phyloP scores from a whole-genome alignment of 192 early-diverging fungal species.

The Rhizophagus sp. region DNA sequence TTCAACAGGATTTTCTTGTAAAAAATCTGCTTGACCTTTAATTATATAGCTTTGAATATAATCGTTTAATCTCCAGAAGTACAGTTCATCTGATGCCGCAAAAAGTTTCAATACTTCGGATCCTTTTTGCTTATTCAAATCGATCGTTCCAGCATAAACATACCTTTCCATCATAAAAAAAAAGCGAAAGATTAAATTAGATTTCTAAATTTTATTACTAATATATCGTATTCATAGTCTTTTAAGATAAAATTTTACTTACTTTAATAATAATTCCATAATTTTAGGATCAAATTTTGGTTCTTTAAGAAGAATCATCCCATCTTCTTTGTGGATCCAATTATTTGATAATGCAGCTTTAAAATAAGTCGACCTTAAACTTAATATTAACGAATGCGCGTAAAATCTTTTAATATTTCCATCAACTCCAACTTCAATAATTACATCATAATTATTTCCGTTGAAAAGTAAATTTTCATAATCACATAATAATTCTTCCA shows the following conservation, averaged over 20 bases:
- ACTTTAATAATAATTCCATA: neutral
- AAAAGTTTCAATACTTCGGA: neutral
- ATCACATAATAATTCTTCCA: neutral
- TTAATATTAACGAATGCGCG: neutral
- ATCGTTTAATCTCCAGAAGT: neutral
- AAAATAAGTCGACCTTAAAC: neutral
- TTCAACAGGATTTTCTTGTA: neutral
- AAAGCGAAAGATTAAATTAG: neutral
- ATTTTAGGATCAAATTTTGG: neutral
- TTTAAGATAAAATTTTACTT: neutral
- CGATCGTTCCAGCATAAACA: neutral
- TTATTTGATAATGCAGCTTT: neutral
- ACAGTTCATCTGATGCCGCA: neutral
- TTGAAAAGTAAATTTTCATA: neutral
- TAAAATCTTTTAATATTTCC: neutral
- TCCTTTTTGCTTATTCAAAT: neutral
- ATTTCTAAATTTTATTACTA: too few relatives aligned
- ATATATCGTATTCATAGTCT: too few relatives aligned
- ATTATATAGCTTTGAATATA: neutral
- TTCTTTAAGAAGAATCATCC: neutral
- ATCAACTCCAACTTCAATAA: neutral
- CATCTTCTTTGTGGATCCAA: neutral
- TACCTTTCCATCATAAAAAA: neutral
- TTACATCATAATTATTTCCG: neutral
- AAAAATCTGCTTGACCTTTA: neutral